Conservation (phyloP, 2,329 filamentous ascomycete species). For the Fusarium armeniacum region DNA sequence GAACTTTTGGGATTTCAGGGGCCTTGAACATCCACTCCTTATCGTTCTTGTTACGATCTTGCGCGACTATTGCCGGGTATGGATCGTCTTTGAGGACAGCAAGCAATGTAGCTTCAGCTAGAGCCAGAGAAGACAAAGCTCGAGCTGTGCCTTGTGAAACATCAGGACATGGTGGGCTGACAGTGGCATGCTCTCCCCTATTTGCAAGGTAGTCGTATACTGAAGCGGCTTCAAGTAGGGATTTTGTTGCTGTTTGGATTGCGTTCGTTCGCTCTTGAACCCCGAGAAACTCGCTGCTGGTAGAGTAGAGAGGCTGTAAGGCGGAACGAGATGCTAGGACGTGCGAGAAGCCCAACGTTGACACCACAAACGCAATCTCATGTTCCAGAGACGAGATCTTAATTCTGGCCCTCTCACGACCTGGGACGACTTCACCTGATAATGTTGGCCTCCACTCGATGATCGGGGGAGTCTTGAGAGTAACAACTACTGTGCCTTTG, state of each 20-base stretch:
- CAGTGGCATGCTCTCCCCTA: slow-evolving; percentile 63
- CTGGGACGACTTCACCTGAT: slow-evolving; percentile 72
- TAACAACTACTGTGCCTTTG: slow-evolving; percentile 60
- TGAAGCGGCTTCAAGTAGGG: slow-evolving; percentile 82
- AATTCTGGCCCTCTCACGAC: slow-evolving; percentile 74
- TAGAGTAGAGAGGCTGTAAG: slow-evolving; percentile 80
- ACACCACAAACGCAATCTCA: slow-evolving; percentile 84
- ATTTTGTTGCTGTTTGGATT: slow-evolving; percentile 80
- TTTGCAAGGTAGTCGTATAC: slow-evolving; percentile 80
- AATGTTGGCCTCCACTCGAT: slow-evolving; percentile 91
- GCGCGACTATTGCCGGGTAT: slow-evolving; percentile 85
- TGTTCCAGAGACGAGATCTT: slow-evolving; percentile 82
- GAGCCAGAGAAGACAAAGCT: slow-evolving; percentile 74
- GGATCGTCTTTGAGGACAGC: slow-evolving; percentile 95
- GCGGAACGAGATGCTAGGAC: slow-evolving; percentile 78
- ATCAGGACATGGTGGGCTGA: slow-evolving; percentile 64
- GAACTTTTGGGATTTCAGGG: slow-evolving; percentile 88
- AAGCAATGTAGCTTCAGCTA: slow-evolving; percentile 90
- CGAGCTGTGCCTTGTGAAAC: slow-evolving; percentile 66
- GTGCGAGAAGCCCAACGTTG: slow-evolving; percentile 81
- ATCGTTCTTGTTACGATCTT: slow-evolving; percentile 84
- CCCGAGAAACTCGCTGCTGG: slow-evolving; percentile 70
- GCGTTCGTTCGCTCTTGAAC: slow-evolving; percentile 76
- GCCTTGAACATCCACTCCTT: slow-evolving; percentile 98
- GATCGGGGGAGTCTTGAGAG: slow-evolving; percentile 70